Base-by-base conservation (phyloP, 2,329 filamentous ascomycete genomes). In the Periglandula ipomoeae region DNA sequence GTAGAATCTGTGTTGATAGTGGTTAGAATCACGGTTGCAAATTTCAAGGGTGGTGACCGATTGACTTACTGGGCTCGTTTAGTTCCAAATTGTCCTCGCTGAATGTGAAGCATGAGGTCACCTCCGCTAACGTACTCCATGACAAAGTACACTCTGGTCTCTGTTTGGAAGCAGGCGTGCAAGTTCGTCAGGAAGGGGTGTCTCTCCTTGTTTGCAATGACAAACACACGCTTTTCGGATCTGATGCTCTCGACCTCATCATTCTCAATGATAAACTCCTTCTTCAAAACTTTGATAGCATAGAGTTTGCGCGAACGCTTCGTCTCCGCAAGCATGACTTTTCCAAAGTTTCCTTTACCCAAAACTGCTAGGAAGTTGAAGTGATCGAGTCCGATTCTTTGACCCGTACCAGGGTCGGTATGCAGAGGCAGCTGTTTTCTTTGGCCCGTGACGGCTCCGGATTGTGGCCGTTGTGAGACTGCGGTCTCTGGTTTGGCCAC, bases 91-190 rank as follows among this genome's bases (percentile, higher is more conserved):
- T 95, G 88, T 17, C 91, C 91, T 52, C 93, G 83, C 67, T 98
- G 93, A 64, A 98, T 98, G 70, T 98, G 93, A 70, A 97, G 75
- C 93, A 98, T 98, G 64, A 98, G 70, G 76, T 98, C 93, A 72
- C 93, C 93, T 73, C 93, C 93, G 63, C 89, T 95, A 55, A 98
- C 89, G 65, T 98, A 98, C 71, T 98, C 93, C 91, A 97, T 97
- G 55, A 98, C 93, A 63, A 98, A 98, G 72, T 98, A 98, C 20
- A 98, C 90, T 58, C 93, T 78, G 6, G 93, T 98, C 67, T 98
- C 93, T 0, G 93, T 98, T 70, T 98, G 93, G 79, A 98, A 98
- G 72, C 93, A 98, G 47, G 93, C 93, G 64, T 98, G 93, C 35
- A 98, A 72, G 63, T 87, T 98, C 44, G 94, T 84, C 57, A 98